A percentile compares a stretch with the other conserved stretches of the same genome.
Evolutionary conservation across 2,329 filamentous ascomycete species (phyloP).

Genomic region (Annulohypoxylon truncatum): DNA sequence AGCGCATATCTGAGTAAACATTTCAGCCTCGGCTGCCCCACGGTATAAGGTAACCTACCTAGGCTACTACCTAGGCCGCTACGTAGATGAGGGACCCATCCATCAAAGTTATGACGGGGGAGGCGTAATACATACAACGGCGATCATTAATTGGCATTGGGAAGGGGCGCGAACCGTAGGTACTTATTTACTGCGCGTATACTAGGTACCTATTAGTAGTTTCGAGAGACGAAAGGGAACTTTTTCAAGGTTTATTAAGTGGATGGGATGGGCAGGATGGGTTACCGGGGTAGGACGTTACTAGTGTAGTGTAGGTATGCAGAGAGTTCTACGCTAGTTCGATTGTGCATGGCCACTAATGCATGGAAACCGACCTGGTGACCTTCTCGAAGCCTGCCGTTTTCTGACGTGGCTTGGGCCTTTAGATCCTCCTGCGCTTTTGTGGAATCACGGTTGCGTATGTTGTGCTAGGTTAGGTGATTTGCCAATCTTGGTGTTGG

Average conservation of each 20-base stretch:
- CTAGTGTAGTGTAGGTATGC: not conserved
- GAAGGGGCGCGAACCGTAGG: not conserved
- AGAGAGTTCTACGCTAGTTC: slow-evolving; percentile 1
- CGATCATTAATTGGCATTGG: not conserved
- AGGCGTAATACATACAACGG: not conserved
- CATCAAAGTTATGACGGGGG: too few species aligned
- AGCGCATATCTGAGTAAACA: not conserved
- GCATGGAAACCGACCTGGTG: slow-evolving; percentile 36
- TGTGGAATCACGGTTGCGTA: not conserved
- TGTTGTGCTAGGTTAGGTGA: not conserved
- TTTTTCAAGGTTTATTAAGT: too few species aligned
- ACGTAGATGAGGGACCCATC: too few species aligned
- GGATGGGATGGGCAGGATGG: not conserved
- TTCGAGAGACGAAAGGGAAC: not conserved
- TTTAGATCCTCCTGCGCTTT: too few species aligned
- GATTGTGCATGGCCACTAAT: slow-evolving; percentile 8
- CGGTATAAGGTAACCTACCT: too few species aligned
- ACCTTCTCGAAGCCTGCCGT: slow-evolving; percentile 43
- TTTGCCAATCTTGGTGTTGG: not conserved
- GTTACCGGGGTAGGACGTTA: not conserved
- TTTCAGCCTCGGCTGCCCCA: not conserved
- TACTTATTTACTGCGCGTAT: not conserved
- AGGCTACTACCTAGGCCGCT: too few species aligned
- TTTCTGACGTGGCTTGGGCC: slow-evolving; percentile 30
- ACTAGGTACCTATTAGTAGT: not conserved